These are phyloP conservation scores for Terana coerulea DNA, from an alignment of 768 basidiomycete genomes.

Conservation along the genomic window DNA sequence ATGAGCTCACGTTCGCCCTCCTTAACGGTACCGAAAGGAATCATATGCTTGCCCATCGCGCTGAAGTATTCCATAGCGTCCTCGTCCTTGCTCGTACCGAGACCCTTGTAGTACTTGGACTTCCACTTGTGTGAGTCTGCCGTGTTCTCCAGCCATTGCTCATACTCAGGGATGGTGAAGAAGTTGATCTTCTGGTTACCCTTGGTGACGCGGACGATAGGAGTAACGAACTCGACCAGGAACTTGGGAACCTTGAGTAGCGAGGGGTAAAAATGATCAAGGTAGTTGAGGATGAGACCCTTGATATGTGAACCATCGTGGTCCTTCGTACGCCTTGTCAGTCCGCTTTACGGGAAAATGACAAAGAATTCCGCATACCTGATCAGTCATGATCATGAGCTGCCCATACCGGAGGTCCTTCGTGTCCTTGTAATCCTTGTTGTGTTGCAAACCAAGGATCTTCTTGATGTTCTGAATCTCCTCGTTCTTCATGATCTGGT, in stretches of 20 bases:
- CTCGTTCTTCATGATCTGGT: constrained; percentile 97
- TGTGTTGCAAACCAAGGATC: constrained; percentile 94
- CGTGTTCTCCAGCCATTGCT: constrained; percentile 83
- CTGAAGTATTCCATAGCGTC: constrained; percentile 94
- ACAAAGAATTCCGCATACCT: constrained; percentile 47
- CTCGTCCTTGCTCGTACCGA: constrained; percentile 87
- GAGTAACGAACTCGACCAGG: constrained; percentile 96
- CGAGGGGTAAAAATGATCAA: constrained; percentile 96
- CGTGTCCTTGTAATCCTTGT: constrained; percentile 76
- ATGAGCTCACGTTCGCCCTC: constrained; percentile 85
- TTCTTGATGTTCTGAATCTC: constrained; percentile 98
- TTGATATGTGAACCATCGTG: constrained; percentile 99
- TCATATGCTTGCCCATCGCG: constrained; percentile 90
- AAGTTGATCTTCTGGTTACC: constrained; percentile 79
- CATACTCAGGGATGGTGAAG: constrained; percentile 97
- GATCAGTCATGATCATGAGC: constrained; percentile 99
- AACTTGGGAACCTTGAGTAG: constrained; percentile 88
- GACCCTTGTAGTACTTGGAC: constrained; percentile 98
- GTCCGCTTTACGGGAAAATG: neutral
- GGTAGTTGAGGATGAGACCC: constrained; percentile 96
- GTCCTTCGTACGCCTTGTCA: constrained; percentile 54
- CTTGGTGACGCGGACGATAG: constrained; percentile 89
- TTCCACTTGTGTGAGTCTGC: constrained; percentile 79
- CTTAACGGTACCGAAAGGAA: constrained; percentile 80
- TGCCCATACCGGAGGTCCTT: constrained; percentile 83